Percentiles rank a stretch among this genome's conserved stretches.
Evolutionary conservation across 805 yeast species (phyloP).

Genomic region (Saccharomycopsis fermentans): DNA sequence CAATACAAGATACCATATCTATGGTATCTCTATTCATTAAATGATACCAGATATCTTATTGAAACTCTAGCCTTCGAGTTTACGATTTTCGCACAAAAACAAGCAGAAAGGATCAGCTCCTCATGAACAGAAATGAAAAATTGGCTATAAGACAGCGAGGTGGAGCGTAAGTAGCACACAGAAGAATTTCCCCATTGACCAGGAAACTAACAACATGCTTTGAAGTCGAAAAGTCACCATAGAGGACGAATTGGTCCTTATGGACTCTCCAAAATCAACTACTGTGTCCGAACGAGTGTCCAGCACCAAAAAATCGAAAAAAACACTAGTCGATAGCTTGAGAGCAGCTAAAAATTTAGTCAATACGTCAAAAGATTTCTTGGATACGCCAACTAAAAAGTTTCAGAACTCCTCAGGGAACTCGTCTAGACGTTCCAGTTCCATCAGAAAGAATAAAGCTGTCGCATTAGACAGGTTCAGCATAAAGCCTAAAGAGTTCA

Average conservation of each 20-base stretch:
- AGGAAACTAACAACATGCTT: not conserved
- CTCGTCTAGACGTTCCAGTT: not conserved
- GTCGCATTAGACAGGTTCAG: not conserved
- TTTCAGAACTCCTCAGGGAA: not conserved
- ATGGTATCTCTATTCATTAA: no score
- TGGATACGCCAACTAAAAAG: not conserved
- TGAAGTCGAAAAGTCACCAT: not conserved
- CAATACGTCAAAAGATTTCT: not conserved
- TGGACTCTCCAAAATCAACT: not conserved
- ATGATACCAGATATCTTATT: no score
- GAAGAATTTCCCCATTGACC: no score
- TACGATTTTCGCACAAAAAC: no score
- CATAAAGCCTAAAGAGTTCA: not conserved
- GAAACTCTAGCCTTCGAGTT: no score
- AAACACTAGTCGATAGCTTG: not conserved
- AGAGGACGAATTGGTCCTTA: not conserved
- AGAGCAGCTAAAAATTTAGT: not conserved
- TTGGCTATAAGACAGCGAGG: constrained; percentile 1
- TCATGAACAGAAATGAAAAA: constrained; percentile 2
- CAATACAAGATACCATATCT: not conserved
- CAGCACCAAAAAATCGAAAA: not conserved
- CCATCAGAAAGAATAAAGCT: not conserved
- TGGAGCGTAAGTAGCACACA: constrained; percentile 2
- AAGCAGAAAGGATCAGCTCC: no score
- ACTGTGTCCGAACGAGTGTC: not conserved